Evolutionary conservation across 805 yeast genomes (phyloP).

Genomic region (Ogataea nakhonphanomensis): DNA sequence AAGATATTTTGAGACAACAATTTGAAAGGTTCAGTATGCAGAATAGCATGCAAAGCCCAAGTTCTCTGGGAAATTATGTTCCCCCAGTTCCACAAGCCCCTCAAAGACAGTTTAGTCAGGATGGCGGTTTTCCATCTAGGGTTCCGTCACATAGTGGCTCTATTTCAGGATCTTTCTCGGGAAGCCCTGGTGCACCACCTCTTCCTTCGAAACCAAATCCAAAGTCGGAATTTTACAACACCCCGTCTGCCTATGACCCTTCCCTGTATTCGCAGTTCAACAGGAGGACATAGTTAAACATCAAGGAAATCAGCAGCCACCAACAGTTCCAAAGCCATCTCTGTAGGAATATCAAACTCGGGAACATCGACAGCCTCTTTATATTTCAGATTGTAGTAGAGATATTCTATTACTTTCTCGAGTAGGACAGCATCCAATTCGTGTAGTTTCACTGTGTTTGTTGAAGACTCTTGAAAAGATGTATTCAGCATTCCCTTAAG

Average conservation of each 20-base stretch:
- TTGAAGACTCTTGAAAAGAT: conserved; percentile 58
- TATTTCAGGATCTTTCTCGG: conserved; percentile 3
- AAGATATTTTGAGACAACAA: conserved; percentile 20
- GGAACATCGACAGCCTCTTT: conserved; percentile 65
- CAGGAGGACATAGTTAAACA: conserved; percentile 35
- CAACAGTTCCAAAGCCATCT: conserved; percentile 83
- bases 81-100: conserved; percentile 6
- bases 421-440: conserved; percentile 71
- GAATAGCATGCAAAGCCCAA: background rate
- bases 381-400: conserved; percentile 71
- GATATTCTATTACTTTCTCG: conserved; percentile 79
- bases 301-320: conserved; percentile 92
- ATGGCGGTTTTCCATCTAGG: background rate
- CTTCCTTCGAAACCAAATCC: conserved; percentile 26
- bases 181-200: conserved; percentile 23
- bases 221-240: conserved; percentile 40
- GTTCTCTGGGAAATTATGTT: too few relatives aligned
- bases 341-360: conserved; percentile 89
- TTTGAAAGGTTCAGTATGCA: conserved; percentile 17
- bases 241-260: conserved; percentile 50
- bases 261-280: conserved; percentile 40
- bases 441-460: conserved; percentile 48
- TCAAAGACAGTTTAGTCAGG: conserved; percentile 2
- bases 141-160: background rate
- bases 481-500: conserved; percentile 53